phyloP scores from a whole-genome alignment of 75 land plant genomes.

The Isoetes taiwanensis region DNA sequence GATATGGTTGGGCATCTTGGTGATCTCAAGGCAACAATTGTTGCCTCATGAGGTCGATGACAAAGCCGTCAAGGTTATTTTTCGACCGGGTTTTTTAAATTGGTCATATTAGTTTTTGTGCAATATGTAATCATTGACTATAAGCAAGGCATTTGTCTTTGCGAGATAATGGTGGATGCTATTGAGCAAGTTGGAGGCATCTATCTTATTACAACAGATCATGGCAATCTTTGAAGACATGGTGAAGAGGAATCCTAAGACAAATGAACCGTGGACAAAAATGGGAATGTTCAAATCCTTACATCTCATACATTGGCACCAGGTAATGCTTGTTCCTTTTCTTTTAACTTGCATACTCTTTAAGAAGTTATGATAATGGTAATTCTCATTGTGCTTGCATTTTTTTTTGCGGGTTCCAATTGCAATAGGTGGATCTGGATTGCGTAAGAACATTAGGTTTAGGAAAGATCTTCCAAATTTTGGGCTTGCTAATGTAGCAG shows the following conservation, averaged over 20 bases:
- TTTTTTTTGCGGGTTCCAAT: conserved; percentile 9
- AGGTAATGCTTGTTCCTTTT: neutral
- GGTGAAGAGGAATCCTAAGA: conserved; percentile 24
- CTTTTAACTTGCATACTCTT: neutral
- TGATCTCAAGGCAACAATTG: conserved; percentile 4
- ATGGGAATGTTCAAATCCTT: conserved; percentile 19
- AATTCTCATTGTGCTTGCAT: neutral
- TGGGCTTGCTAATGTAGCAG: conserved; percentile 21
- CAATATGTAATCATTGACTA: no score
- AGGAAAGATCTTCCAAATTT: conserved; percentile 13
- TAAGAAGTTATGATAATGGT: neutral
- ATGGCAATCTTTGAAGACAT: conserved; percentile 24
- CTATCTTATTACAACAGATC: conserved; percentile 25
- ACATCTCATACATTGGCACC: conserved; percentile 27
- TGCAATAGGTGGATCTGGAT: conserved; percentile 22
- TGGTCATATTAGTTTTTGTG: no score
- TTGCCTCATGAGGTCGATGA: conserved; percentile 1
- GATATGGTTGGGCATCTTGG: conserved; percentile 6
- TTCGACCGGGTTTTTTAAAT: no score
- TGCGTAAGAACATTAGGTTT: conserved; percentile 8
- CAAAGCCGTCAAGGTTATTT: neutral
- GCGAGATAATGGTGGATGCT: conserved; percentile 24
- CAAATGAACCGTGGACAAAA: conserved; percentile 11
- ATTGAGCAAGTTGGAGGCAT: conserved; percentile 16
- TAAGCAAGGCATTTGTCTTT: no score